Evolutionary conservation across 345 rosid genomes (phyloP).

Genomic region (Angophora floribunda): DNA sequence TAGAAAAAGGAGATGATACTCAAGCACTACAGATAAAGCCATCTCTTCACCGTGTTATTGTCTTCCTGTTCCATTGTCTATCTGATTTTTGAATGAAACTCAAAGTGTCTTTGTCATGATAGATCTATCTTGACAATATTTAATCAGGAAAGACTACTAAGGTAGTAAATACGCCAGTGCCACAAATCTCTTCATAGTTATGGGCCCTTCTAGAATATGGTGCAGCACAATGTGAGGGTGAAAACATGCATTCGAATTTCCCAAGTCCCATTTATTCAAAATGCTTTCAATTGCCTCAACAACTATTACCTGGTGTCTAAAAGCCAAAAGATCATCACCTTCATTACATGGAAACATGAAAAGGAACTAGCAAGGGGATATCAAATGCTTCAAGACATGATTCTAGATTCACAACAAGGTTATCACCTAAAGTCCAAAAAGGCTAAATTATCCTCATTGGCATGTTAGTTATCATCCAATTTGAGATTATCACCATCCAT

Average conservation of each 20-base stretch:
- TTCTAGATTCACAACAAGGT: background rate
- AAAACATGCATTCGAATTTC: background rate
- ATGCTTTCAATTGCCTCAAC: background rate
- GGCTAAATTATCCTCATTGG: background rate
- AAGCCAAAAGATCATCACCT: background rate
- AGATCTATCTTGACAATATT: background rate
- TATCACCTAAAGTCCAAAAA: background rate
- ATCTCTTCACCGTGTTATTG: background rate
- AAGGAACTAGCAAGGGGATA: background rate
- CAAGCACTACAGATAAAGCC: background rate
- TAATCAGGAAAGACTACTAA: background rate
- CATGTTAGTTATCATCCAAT: background rate
- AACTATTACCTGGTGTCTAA: background rate
- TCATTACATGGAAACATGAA: background rate
- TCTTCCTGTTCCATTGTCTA: background rate
- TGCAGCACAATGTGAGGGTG: background rate
- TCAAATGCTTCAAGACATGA: background rate
- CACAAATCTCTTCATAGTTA: background rate
- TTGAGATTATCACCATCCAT: background rate
- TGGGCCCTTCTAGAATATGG: background rate
- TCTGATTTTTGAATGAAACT: background rate
- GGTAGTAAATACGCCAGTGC: background rate
- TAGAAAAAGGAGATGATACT: background rate
- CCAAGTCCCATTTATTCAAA: background rate
- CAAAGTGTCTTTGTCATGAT: background rate